Base-by-base conservation (phyloP, 805 yeast genomes). In the Pachysolen tannophilus region DNA sequence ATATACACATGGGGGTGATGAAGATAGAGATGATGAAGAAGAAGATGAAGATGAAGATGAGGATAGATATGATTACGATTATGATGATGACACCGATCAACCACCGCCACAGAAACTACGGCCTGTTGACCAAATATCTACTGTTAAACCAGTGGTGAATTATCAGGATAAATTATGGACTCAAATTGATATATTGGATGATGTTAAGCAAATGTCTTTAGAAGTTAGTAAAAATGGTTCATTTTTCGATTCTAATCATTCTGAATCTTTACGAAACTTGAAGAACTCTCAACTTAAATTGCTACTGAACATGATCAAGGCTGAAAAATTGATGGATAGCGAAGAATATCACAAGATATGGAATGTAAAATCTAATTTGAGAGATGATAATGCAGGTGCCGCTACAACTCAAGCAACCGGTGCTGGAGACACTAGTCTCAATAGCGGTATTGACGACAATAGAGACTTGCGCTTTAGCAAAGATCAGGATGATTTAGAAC, bases 111-210 rank as follows among this genome's bases (percentile, higher is more conserved):
- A 25, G 26, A 15, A 24, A 17, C 9, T 30, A 13, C 29, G 28
- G 24, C 49, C 62, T 3, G 42, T 55, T 13, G 84, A 78, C 49
- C 63, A 63, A 42, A 54, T 76, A 3, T 72, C 78, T 8, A 60
- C 73, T 4, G 71, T 76, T 1, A 58, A 63, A 33, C 84, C 86
- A 6, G 63, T 66, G 32, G 78, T 74, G 15, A 78, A 82, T 35
- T 62, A 72, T 41, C 87, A 78, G 57, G 95, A 84, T 55, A 69
- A 71, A 48, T 63, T 84, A 30, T 88, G 95, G 94, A 78, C 90
- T 6, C 94, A 85, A 45, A 78, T 87, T 33, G 95, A 83, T 47
- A 80, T 83, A 1, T 64, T 90, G 42, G 88, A 85, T 43, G 94
- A 84, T 43, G 92, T 86, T 6, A 70, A 72, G 38, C 65, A 63